These are phyloP conservation scores for Coemansia sp. DNA, from an alignment of 192 early-diverging fungal species.

Conservation along the genomic window DNA sequence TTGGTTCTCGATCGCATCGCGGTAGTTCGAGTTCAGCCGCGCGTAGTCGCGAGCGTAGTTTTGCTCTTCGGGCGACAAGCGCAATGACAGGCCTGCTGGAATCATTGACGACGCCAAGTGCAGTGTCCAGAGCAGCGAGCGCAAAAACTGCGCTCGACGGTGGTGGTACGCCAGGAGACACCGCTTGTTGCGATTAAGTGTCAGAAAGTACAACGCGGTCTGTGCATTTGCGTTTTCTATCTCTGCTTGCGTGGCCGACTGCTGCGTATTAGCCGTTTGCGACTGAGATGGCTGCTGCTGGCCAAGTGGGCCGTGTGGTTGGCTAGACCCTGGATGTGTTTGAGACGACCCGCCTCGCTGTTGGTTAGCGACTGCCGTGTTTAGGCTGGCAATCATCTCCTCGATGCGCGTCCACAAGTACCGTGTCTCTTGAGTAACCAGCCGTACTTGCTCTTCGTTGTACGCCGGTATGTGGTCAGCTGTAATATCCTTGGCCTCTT, in stretches of 20 bases:
- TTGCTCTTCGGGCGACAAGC: slow-evolving; percentile 37
- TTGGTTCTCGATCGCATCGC: slow-evolving; percentile 48
- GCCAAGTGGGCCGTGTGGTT: neutral
- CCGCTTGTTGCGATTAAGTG: slow-evolving; percentile 77
- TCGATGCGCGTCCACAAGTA: slow-evolving; percentile 58
- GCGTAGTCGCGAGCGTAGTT: slow-evolving; percentile 59
- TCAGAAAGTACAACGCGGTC: slow-evolving; percentile 34
- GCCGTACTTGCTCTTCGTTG: slow-evolving; percentile 76
- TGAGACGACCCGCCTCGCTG: slow-evolving; percentile 2
- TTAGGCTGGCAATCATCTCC: slow-evolving; percentile 42
- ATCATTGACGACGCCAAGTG: slow-evolving; percentile 46
- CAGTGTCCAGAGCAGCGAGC: slow-evolving; percentile 58
- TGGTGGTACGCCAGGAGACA: slow-evolving; percentile 87
- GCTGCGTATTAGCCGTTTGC: slow-evolving; percentile 4
- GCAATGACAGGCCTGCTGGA: slow-evolving; percentile 10
- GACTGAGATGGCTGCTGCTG: slow-evolving; percentile 1
- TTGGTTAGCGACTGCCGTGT: slow-evolving; percentile 9
- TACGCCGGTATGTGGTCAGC: slow-evolving; percentile 71
- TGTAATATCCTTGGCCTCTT: slow-evolving; percentile 73
- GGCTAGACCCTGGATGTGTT: slow-evolving; percentile 10
- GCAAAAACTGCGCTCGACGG: slow-evolving; percentile 66
- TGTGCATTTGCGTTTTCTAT: slow-evolving; percentile 34
- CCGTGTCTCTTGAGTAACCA: slow-evolving; percentile 77
- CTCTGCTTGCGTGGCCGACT: slow-evolving; percentile 3
- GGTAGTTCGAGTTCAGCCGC: slow-evolving; percentile 63